Evolutionary conservation across 306 rosid genomes (phyloP).

Genomic region (Castanea sativa): DNA sequence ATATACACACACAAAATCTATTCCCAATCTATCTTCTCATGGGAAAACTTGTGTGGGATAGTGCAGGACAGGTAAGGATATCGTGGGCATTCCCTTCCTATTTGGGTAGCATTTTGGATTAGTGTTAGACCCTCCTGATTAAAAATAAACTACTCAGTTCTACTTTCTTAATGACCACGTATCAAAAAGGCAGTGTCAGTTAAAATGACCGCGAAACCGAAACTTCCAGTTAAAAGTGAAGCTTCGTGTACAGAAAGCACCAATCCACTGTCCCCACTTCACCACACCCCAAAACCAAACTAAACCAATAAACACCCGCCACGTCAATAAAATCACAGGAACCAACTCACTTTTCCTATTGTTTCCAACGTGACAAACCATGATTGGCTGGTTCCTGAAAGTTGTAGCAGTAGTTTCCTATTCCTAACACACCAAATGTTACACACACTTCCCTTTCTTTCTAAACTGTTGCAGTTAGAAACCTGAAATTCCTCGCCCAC

Average conservation of each 20-base stretch:
- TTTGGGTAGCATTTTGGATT: too few relatives aligned
- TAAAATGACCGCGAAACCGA: slow-evolving; percentile 4
- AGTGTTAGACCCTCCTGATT: too few relatives aligned
- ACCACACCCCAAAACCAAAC: fast-evolving
- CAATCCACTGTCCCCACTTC: not conserved
- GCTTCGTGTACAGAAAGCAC: not conserved
- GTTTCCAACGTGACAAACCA: not conserved
- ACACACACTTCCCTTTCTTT: not conserved
- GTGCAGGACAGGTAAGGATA: too few relatives aligned
- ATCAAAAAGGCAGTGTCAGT: not conserved
- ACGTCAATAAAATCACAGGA: not conserved
- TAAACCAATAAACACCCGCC: not conserved
- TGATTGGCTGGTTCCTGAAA: not conserved
- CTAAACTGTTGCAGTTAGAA: slow-evolving; percentile 34
- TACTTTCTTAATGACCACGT: not conserved
- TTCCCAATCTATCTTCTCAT: too few relatives aligned
- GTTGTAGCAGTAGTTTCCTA: not conserved
- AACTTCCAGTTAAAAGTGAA: slow-evolving; percentile 8
- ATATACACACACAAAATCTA: too few relatives aligned
- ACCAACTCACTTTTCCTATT: not conserved
- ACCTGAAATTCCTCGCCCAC: slow-evolving; percentile 23
- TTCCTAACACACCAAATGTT: not conserved
- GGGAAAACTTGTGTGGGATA: too few relatives aligned
- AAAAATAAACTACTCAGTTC: too few relatives aligned
- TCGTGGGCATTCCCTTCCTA: too few relatives aligned